Percentiles rank a stretch among this genome's conserved stretches.
Conservation (phyloP, 2,329 filamentous ascomycete genomes). For the Paecilomyces fulvus region DNA sequence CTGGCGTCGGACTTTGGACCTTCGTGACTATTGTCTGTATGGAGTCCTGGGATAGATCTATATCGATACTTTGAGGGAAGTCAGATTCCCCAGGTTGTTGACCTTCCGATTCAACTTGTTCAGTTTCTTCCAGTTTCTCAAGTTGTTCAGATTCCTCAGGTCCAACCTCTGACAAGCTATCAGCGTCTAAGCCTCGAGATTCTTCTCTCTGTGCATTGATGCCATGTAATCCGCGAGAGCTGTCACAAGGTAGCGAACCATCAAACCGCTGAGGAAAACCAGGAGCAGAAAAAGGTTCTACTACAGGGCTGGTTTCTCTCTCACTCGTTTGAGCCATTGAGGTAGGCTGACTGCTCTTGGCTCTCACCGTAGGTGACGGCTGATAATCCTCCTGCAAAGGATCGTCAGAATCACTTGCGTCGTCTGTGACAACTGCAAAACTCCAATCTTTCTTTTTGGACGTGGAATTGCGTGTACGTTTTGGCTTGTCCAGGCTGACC, state of each 20-base stretch:
- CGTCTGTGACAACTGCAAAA: conserved; percentile 25
- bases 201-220: background rate
- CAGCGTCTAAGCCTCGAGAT: background rate
- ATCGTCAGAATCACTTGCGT: conserved; percentile 35
- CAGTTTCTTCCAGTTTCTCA: background rate
- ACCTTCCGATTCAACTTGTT: background rate
- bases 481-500: conserved; percentile 11
- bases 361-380: conserved; percentile 22
- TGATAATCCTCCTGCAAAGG: conserved; percentile 29
- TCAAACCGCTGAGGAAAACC: background rate
- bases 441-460: conserved; percentile 27
- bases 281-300: background rate
- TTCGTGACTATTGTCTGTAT: background rate
- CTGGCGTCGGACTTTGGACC: conserved; percentile 7
- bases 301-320: background rate
- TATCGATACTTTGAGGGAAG: background rate
- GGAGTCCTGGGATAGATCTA: background rate
- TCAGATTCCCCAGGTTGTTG: background rate
- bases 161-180: background rate
- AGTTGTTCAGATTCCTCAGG: background rate
- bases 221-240: background rate
- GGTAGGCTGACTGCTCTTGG: background rate
- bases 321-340: background rate
- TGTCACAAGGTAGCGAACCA: background rate
- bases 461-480: conserved; percentile 19